Evolutionary conservation across 768 basidiomycete genomes (phyloP).

Genomic region (Lyophyllum semitale): DNA sequence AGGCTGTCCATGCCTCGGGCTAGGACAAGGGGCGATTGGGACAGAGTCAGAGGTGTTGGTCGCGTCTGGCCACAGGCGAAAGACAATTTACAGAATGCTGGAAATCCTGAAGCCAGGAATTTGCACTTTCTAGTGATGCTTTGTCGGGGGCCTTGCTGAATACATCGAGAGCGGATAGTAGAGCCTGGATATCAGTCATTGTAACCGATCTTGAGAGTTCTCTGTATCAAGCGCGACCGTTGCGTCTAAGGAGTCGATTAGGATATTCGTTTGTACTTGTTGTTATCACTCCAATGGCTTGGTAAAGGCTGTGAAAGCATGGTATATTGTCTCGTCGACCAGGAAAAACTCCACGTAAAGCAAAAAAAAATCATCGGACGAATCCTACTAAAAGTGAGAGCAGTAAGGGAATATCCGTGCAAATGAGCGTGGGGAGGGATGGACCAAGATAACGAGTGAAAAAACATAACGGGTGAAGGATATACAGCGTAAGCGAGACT

Average conservation of each 20-base stretch:
- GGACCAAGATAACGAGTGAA: slow-evolving; percentile 49
- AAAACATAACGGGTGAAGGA: slow-evolving; percentile 36
- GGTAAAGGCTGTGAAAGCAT: slow-evolving; percentile 27
- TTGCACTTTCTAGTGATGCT: slow-evolving; percentile 79
- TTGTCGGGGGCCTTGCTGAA: slow-evolving; percentile 85
- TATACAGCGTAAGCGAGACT: slow-evolving; percentile 38
- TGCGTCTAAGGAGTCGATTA: background rate
- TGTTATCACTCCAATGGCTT: slow-evolving; percentile 22
- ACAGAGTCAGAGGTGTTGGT: slow-evolving; percentile 68
- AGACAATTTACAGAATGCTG: slow-evolving; percentile 96
- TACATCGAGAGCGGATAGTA: slow-evolving; percentile 77
- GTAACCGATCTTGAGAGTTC: slow-evolving; percentile 19
- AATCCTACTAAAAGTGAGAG: slow-evolving; percentile 52
- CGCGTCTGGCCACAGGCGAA: slow-evolving; percentile 69
- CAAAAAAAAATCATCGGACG: slow-evolving; percentile 43
- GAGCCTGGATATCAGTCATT: slow-evolving; percentile 72
- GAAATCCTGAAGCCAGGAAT: slow-evolving; percentile 96
- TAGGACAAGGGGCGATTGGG: slow-evolving; percentile 65
- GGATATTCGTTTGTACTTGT: slow-evolving; percentile 34
- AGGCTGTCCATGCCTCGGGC: slow-evolving; percentile 96
- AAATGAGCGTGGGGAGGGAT: slow-evolving; percentile 61
- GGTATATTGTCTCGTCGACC: slow-evolving; percentile 44
- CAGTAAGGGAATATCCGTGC: slow-evolving; percentile 55
- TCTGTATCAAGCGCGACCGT: slow-evolving; percentile 16
- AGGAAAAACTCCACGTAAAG: slow-evolving; percentile 44